Evolutionary conservation across 306 rosid species (phyloP).

Genomic region (Fragaria nilgerrensis): DNA sequence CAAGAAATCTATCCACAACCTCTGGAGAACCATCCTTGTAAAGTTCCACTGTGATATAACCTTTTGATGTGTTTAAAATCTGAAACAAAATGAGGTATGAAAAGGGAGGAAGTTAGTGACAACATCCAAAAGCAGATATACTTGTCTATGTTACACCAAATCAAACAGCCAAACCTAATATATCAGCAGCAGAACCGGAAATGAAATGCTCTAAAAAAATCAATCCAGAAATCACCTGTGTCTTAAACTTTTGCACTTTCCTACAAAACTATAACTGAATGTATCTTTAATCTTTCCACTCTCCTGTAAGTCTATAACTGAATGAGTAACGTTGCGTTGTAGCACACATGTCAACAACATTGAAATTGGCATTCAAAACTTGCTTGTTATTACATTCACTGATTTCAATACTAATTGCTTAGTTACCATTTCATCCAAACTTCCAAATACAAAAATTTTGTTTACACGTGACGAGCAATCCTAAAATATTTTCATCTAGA

Average conservation of each 20-base stretch:
- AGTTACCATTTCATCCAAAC: background rate
- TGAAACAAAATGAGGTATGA: constrained; percentile 4
- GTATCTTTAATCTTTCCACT: background rate
- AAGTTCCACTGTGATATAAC: constrained; percentile 63
- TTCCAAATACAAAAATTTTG: background rate
- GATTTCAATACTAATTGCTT: background rate
- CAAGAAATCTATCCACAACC: constrained; percentile 94
- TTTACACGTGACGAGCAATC: background rate
- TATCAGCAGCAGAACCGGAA: background rate
- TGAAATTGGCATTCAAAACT: background rate
- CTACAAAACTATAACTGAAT: background rate
- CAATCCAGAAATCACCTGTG: background rate
- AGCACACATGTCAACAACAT: background rate
- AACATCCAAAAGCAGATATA: background rate
- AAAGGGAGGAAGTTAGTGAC: constrained; percentile 1
- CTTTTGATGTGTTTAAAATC: constrained; percentile 89
- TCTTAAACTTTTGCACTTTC: background rate
- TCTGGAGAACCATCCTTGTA: constrained; percentile 91
- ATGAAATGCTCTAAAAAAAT: background rate
- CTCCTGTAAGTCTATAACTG: background rate
- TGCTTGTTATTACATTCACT: background rate
- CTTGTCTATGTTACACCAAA: background rate
- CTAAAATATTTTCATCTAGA: background rate
- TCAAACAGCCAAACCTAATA: background rate
- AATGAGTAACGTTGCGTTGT: background rate